Evolutionary conservation across 176 grass and related monocot species (phyloP).

Genomic region (Chloris gayana): DNA sequence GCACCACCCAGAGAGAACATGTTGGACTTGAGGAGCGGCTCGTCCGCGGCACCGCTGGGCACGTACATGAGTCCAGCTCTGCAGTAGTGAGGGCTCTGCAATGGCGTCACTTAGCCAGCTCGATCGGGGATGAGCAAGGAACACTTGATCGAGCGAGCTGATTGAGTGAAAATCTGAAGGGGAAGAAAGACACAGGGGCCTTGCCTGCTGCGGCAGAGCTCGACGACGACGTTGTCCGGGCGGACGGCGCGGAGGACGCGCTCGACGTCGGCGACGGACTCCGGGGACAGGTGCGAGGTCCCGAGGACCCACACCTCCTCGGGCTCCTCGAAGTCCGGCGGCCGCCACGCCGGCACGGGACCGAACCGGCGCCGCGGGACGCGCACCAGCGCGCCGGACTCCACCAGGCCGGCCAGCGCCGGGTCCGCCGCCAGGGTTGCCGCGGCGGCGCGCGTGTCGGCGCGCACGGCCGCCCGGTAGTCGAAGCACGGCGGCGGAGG

Average conservation of each 20-base stretch:
- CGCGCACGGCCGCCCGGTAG: constrained; percentile 63
- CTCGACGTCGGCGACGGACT: constrained; percentile 65
- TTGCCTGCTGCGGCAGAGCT: constrained; percentile 98
- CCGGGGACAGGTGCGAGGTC: constrained; percentile 80
- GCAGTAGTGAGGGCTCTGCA: constrained; percentile 63
- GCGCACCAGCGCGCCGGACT: constrained; percentile 75
- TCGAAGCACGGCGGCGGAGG: constrained; percentile 82
- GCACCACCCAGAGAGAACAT: constrained; percentile 87
- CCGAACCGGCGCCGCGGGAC: constrained; percentile 79
- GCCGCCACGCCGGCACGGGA: constrained; percentile 79
- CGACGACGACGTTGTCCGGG: constrained; percentile 90
- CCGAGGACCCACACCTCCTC: constrained; percentile 84
- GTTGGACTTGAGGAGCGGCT: constrained; percentile 68
- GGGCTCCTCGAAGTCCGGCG: constrained; percentile 75
- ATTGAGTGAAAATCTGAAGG: too few species aligned
- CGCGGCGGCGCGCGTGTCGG: constrained; percentile 61
- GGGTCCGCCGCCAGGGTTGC: constrained; percentile 32
- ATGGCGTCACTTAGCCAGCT: constrained; percentile 46
- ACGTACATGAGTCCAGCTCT: constrained; percentile 98
- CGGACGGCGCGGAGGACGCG: constrained; percentile 64
- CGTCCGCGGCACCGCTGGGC: constrained; percentile 36
- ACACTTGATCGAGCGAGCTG: background rate
- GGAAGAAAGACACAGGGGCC: background rate
- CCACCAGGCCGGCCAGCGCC: constrained; percentile 67
- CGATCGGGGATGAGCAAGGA: background rate